Base-by-base conservation (phyloP, 495 filamentous ascomycete species). In the Podospora anserina region DNA sequence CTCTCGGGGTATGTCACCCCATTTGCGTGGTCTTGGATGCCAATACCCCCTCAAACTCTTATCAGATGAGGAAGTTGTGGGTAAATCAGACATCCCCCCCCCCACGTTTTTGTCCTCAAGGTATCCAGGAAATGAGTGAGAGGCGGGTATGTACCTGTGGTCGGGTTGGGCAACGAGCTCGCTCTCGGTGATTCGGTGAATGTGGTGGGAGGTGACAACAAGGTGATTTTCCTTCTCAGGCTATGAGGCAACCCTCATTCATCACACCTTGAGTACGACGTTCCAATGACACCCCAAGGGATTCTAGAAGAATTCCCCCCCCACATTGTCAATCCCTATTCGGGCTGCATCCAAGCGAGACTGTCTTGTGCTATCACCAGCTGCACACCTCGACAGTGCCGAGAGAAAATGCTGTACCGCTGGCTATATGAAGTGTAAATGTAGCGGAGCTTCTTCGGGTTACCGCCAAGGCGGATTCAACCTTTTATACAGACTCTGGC, bases 381-480 rank as follows among this genome's bases (percentile, higher is more conserved):
- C 55, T 19, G 23, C 5, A 26, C 55, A 19, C 23, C n/a, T 62
- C 60, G 60, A 61, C 55, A 74, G 68, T 75, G 72, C 70, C 70
- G 72, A 72, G 65, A 68, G 55, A 63, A 5, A 20, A 26, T 28
- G 60, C 6, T 16, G 15, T 49, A 49, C 9, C 39, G 26, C n/a
- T 5, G 56, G 56, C 2, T 27, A 59, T 59, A 49, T 49, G 39
- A 49, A 49, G 39, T 13, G 39, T 16, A 49, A 49, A 49, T 58
- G 23, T 58, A 58, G 55, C 55, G 23, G 55, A 58, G 55, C 55
- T 58, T n/a, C 61, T 57, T 39, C 54, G 54, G 67, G 67, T 66
- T 75, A 66, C 67, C 66, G 69, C 72, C 72, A 73, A 75, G 74
- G 61, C 67, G 72, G 74, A 65, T 69, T 65, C 26, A 27, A 61